phyloP scores from a whole-genome alignment of 2,329 filamentous ascomycete genomes.

The Claviceps quebecensis region DNA sequence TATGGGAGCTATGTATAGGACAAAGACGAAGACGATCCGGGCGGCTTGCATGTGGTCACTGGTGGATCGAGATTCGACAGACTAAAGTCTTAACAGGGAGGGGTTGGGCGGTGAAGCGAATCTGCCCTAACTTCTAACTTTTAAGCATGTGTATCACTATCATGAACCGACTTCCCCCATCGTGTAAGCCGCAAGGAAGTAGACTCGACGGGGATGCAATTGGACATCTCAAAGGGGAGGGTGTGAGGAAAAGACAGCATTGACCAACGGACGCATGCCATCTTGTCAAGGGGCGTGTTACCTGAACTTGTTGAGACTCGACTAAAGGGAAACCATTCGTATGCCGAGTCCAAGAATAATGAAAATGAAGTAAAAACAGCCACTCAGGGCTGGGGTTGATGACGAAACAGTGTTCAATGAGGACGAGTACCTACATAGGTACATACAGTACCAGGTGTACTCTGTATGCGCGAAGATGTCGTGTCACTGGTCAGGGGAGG shows the following conservation, averaged over 20 bases:
- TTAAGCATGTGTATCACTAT: no score
- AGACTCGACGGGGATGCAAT: slow-evolving; percentile 1
- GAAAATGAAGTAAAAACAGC: not conserved
- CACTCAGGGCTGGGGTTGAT: not conserved
- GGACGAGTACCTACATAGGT: no score
- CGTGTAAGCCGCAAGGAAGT: not conserved
- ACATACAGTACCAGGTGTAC: no score
- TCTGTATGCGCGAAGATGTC: no score
- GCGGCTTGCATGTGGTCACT: slow-evolving; percentile 7
- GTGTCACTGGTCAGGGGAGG: no score
- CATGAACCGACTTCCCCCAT: not conserved
- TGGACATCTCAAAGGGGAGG: slow-evolving; percentile 8
- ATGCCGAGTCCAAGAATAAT: slow-evolving; percentile 22
- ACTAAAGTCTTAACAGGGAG: slow-evolving; percentile 15
- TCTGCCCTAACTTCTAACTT: no score
- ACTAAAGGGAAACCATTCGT: slow-evolving; percentile 18
- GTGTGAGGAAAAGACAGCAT: slow-evolving; percentile 10
- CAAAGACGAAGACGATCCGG: not conserved
- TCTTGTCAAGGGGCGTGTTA: slow-evolving; percentile 1
- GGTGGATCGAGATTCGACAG: slow-evolving; percentile 16
- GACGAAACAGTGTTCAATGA: not conserved
- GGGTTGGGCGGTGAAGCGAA: not conserved
- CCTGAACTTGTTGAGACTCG: not conserved
- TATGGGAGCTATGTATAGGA: not conserved
- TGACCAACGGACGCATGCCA: slow-evolving; percentile 3